Conservation (phyloP, 257 asterid genomes). For the Nicotiana undulata region DNA sequence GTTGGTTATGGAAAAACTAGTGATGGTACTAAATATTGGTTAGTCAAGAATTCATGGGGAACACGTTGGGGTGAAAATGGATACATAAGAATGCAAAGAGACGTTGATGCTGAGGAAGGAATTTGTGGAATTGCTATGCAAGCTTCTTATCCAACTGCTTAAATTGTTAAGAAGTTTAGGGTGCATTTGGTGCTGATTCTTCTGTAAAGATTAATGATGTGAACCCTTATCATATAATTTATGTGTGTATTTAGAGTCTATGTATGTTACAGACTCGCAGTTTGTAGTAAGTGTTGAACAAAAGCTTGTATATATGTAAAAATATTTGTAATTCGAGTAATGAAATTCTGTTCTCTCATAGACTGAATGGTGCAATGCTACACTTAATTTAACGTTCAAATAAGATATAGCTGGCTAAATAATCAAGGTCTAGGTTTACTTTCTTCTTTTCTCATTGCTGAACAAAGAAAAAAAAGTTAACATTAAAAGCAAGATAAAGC, state of each 20-base stretch:
- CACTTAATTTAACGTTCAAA: too few species aligned
- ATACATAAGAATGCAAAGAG: not conserved
- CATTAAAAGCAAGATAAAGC: conserved; percentile 7
- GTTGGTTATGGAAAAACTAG: not conserved
- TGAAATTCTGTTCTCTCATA: not conserved
- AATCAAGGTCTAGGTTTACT: not conserved
- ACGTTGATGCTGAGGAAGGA: not conserved
- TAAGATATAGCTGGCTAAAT: not conserved
- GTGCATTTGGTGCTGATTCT: not conserved
- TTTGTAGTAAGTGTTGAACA: not conserved
- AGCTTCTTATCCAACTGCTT: not conserved
- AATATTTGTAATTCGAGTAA: not conserved
- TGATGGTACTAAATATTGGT: not conserved
- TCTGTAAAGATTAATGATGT: not conserved
- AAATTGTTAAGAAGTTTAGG: not conserved
- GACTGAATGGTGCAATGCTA: not conserved
- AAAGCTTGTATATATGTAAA: not conserved
- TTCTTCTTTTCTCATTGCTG: not conserved
- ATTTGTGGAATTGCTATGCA: not conserved
- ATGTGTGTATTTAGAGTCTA: not conserved
- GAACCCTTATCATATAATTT: not conserved
- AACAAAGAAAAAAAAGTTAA: not conserved
- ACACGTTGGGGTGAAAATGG: not conserved
- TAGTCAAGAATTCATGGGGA: not conserved
- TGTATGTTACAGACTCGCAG: not conserved